Base-by-base conservation (phyloP, 352 stramenopile species). In the Pythium rishiriense region DNA sequence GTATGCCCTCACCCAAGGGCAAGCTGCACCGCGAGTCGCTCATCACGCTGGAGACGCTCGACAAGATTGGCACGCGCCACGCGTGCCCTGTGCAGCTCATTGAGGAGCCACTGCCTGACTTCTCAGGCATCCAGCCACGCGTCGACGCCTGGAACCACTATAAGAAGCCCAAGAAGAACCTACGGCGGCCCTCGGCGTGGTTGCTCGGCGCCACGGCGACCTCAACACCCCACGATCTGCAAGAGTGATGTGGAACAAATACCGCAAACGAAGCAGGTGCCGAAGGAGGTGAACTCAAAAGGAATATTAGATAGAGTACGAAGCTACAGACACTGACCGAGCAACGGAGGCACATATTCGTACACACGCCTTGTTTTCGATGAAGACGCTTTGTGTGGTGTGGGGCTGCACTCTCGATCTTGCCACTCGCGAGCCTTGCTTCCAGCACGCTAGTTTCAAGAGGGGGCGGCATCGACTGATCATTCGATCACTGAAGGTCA, bases 41-140 rank as follows among this genome's bases (percentile, higher is more conserved):
- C 22, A 76, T 92, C 35, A 66, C 72, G 22, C 65, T 92, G n/a
- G 83, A 89, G 64, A 90, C 75, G 22, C 66, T 90, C 28, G 83
- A 92, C 68, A 87, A 85, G 59, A 90, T 92, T 42, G 83, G 83
- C 62, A 90, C 83, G 25, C 77, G 83, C 65, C 78, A 79, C 35
- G 78, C 81, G 11, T 90, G 80, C 56, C 83, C 81, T 24, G 78
- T 92, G 57, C 83, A 89, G 33, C 57, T 90, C 43, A 72, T 92
- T 35, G 69, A 84, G 22, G 75, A 85, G 43, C 66, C 76, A n/a
- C 66, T 77, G 25, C 73, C 75, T 5, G 78, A 85, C 49, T 89
- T 88, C 47, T 89, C 79, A 14, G 67, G 72, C 25, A 68, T 90
- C 9, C 72, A 65, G 35, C 70, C 78, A 28, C 75, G 75, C 26